These are phyloP conservation scores for Ophiobolus disseminans DNA, from an alignment of 2,329 filamentous ascomycete genomes.

Conservation along the genomic window DNA sequence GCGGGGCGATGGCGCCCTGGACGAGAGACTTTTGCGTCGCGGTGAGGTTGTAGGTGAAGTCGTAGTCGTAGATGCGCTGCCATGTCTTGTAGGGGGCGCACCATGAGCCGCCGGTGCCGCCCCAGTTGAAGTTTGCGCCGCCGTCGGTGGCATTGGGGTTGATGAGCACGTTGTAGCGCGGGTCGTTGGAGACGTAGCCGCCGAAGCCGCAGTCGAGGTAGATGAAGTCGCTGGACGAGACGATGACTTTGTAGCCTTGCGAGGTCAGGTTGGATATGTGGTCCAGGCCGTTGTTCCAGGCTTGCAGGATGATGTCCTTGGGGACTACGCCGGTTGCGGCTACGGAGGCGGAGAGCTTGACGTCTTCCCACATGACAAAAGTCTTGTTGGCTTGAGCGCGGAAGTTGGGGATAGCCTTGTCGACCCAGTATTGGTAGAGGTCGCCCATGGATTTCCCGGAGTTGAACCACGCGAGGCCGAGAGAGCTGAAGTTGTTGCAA, in stretches of 20 bases:
- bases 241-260: slow-evolving; percentile 61
- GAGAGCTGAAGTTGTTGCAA: slow-evolving; percentile 65
- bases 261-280: slow-evolving; percentile 61
- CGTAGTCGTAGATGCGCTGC: slow-evolving; percentile 67
- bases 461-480: slow-evolving; percentile 59
- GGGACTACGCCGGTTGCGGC: slow-evolving; percentile 57
- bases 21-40: slow-evolving; percentile 56
- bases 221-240: slow-evolving; percentile 63
- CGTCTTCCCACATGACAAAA: slow-evolving; percentile 66
- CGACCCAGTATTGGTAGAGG: slow-evolving; percentile 62
- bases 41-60: slow-evolving; percentile 61
- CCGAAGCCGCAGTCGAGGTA: slow-evolving; percentile 65
- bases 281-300: slow-evolving; percentile 61
- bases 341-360: slow-evolving; percentile 51
- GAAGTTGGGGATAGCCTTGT: slow-evolving; percentile 61
- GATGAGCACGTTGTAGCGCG: slow-evolving; percentile 61
- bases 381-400: slow-evolving; percentile 55
- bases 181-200: slow-evolving; percentile 63
- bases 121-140: slow-evolving; percentile 61
- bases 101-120: slow-evolving; percentile 63
- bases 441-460: slow-evolving; percentile 60
- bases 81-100: slow-evolving; percentile 66
- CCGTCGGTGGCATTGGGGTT: slow-evolving; percentile 56
- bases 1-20: slow-evolving; percentile 59
- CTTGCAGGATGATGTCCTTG: slow-evolving; percentile 61